Evolutionary conservation across 176 grass and related monocot genomes (phyloP).

Genomic region (Triticum dicoccoides): DNA sequence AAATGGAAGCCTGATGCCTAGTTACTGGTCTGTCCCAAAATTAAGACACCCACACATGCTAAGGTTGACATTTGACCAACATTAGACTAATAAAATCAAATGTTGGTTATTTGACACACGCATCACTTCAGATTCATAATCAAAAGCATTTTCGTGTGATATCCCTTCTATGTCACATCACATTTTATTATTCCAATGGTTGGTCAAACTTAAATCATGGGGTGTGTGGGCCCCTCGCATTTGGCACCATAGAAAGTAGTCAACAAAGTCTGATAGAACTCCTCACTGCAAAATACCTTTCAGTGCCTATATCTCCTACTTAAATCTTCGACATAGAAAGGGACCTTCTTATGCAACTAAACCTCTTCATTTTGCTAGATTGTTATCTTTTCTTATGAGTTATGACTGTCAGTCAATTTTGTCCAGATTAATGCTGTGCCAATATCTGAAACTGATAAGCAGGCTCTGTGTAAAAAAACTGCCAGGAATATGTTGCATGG

Average conservation of each 20-base stretch:
- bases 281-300: not conserved
- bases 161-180: not conserved
- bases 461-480: conserved; percentile 19
- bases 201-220: not conserved
- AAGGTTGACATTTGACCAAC: not conserved
- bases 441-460: conserved; percentile 20
- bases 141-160: not conserved
- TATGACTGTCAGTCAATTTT: not conserved
- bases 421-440: not conserved
- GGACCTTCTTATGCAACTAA: not conserved
- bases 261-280: not conserved
- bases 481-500: conserved; percentile 97
- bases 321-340: not conserved
- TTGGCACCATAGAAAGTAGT: not conserved
- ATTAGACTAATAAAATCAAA: not conserved
- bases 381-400: not conserved
- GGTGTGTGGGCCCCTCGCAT: not conserved
- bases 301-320: not conserved
- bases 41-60: not conserved
- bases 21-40: not conserved
- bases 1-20: not conserved
- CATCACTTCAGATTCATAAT: not conserved
- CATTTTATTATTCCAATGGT: not conserved
- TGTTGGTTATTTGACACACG: not conserved
- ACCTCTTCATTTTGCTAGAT: not conserved